Percentiles rank a stretch among this genome's conserved stretches.
phyloP scores from a whole-genome alignment of 2,329 filamentous ascomycete species.

The Emergomyces orientalis region DNA sequence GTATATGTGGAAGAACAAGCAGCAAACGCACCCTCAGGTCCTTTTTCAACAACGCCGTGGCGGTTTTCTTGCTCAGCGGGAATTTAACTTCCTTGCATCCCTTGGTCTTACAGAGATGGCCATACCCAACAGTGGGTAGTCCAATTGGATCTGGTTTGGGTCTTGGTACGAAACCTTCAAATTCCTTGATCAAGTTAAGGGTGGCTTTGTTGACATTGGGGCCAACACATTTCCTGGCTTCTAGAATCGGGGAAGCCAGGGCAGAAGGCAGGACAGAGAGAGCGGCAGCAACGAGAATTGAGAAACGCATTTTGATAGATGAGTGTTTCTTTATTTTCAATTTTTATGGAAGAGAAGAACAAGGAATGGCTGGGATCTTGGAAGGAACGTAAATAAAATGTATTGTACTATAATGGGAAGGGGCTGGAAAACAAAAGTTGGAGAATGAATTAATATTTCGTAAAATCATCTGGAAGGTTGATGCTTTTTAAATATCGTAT shows the following conservation, averaged over 20 bases:
- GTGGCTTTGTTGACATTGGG: slow-evolving; percentile 28
- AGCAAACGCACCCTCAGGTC: slow-evolving; percentile 32
- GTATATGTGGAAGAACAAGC: not conserved
- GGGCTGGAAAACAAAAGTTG: not conserved
- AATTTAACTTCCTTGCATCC: slow-evolving; percentile 40
- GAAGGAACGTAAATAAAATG: not conserved
- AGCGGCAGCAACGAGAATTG: slow-evolving; percentile 34
- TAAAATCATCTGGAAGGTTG: not conserved
- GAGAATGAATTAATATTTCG: not conserved
- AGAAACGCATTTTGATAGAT: slow-evolving; percentile 39
- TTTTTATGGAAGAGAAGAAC: not conserved
- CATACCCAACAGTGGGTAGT: slow-evolving; percentile 43
- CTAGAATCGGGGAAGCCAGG: slow-evolving; percentile 4
- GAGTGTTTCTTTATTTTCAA: not conserved
- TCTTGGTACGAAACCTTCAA: slow-evolving; percentile 27
- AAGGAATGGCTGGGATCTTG: not conserved
- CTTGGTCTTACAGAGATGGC: slow-evolving; percentile 39
- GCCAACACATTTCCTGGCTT: slow-evolving; percentile 15
- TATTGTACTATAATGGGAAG: not conserved
- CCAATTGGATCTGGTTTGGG: slow-evolving; percentile 37
- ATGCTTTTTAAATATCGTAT: not conserved
- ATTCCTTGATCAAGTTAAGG: slow-evolving; percentile 31
- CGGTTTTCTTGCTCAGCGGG: slow-evolving; percentile 37
- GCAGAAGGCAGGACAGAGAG: slow-evolving; percentile 23
- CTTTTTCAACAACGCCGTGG: slow-evolving; percentile 32